These are phyloP conservation scores for Coriaria nepalensis DNA, from an alignment of 306 rosid species.

Conservation along the genomic window DNA sequence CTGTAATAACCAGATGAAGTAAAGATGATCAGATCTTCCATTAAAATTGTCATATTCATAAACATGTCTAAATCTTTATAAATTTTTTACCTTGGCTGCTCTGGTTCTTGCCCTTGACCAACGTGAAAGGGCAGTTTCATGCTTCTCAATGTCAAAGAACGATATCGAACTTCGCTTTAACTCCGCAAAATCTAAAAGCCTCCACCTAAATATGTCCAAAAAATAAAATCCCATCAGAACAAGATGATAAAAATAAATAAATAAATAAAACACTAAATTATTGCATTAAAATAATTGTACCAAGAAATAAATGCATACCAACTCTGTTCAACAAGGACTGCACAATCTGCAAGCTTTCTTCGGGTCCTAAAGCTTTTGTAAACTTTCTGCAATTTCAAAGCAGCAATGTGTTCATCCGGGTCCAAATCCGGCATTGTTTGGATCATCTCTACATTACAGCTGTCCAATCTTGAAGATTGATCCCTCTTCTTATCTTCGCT, in stretches of 20 bases:
- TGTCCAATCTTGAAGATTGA: constrained; percentile 4
- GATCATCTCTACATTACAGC: background rate
- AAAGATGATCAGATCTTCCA: constrained; percentile 1
- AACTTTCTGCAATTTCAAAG: constrained; percentile 37
- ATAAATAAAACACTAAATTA: background rate
- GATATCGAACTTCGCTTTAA: constrained; percentile 18
- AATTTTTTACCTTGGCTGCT: constrained; percentile 15
- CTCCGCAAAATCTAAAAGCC: constrained; percentile 16
- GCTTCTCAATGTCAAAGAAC: constrained; percentile 14
- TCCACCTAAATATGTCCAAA: constrained; percentile 7
- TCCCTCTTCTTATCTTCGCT: background rate
- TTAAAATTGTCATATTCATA: background rate
- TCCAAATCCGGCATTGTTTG: background rate
- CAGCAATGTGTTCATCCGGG: constrained; percentile 12
- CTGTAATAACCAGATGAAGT: constrained; percentile 14
- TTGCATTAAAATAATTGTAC: background rate
- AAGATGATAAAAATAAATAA: no score
- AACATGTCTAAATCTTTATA: background rate
- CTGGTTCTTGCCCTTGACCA: constrained; percentile 18
- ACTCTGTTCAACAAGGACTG: constrained; percentile 26
- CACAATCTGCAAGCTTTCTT: constrained; percentile 31
- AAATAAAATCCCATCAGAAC: background rate
- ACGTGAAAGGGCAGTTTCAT: constrained; percentile 15
- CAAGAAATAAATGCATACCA: constrained; percentile 13
- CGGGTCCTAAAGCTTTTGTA: constrained; percentile 29